Evolutionary conservation across 192 early-diverging fungal genomes (phyloP).

Genomic region (Coemansia sp.): DNA sequence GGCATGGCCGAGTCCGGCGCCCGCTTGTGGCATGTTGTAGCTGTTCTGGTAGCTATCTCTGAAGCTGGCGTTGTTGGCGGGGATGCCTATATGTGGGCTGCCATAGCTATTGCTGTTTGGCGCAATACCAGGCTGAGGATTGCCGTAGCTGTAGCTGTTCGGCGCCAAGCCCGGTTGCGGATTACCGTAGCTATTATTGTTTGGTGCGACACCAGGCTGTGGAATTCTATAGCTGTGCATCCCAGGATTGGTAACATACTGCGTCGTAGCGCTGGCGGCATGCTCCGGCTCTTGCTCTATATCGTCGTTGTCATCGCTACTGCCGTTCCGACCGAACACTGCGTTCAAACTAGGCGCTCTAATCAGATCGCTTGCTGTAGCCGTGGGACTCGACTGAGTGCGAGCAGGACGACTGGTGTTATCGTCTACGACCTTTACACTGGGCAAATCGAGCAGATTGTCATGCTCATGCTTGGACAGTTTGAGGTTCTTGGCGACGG

Average conservation of each 20-base stretch:
- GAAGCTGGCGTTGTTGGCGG: neutral
- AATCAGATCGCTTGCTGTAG: neutral
- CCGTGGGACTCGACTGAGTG: neutral
- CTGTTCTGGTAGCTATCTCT: constrained; percentile 8
- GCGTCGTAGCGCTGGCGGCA: neutral
- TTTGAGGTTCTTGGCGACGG: constrained; percentile 29
- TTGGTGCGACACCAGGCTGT: neutral
- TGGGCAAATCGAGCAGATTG: constrained; percentile 8
- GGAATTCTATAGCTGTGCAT: constrained; percentile 3
- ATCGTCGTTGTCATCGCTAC: neutral
- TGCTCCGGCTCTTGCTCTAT: neutral
- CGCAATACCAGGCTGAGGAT: neutral
- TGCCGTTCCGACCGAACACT: neutral
- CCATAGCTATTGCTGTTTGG: constrained; percentile 12
- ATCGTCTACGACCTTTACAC: constrained; percentile 13
- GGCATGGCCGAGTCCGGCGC: neutral
- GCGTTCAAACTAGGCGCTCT: neutral
- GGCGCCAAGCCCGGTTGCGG: constrained; percentile 4
- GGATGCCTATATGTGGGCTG: neutral
- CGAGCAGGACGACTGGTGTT: neutral
- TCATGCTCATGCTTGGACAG: neutral
- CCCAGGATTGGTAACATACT: constrained; percentile 2
- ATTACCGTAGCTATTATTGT: constrained; percentile 8
- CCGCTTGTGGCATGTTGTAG: constrained; percentile 4
- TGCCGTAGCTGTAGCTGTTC: neutral